A percentile compares a stretch with the other conserved stretches of the same genome.
These are phyloP conservation scores for Jamesozyma hellenica DNA, from an alignment of 805 yeast genomes.

Conservation along the genomic window DNA sequence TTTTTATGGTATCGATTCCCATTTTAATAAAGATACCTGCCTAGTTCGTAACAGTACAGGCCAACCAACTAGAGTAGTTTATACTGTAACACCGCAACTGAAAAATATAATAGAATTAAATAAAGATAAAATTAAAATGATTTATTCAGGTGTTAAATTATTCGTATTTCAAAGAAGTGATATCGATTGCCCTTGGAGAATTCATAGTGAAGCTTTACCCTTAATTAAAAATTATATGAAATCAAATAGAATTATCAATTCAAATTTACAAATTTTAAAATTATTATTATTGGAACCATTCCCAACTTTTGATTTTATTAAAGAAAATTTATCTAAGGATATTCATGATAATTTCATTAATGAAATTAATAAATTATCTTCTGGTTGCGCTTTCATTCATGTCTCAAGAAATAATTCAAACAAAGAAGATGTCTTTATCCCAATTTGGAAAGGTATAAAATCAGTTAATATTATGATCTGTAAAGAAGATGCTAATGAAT, in stretches of 20 bases:
- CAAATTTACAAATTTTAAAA: conserved; percentile 51
- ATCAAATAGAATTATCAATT: conserved; percentile 47
- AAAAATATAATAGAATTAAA: conserved; percentile 56
- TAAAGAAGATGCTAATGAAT: conserved; percentile 84
- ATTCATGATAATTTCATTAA: conserved; percentile 43
- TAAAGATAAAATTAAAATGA: conserved; percentile 72
- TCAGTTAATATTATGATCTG: conserved; percentile 87
- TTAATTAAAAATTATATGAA: conserved; percentile 54
- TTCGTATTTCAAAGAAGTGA: conserved; percentile 82
- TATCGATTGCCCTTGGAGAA: conserved; percentile 79
- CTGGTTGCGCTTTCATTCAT: conserved; percentile 80
- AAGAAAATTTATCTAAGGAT: conserved; percentile 22
- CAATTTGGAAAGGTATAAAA: conserved; percentile 83
- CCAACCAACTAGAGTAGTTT: conserved; percentile 84
- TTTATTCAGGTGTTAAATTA: conserved; percentile 85
- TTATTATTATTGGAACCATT: conserved; percentile 62
- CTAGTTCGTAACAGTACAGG: conserved; percentile 93
- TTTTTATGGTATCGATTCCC: conserved; percentile 66
- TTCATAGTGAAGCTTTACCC: conserved; percentile 78
- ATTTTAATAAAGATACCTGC: conserved; percentile 61
- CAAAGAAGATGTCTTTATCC: conserved; percentile 62
- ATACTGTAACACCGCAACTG: conserved; percentile 74
- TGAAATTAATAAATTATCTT: conserved; percentile 42
- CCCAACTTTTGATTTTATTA: conserved; percentile 59
- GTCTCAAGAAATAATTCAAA: conserved; percentile 45